A percentile compares a stretch with the other conserved stretches of the same genome.
phyloP scores from a whole-genome alignment of 2,329 filamentous ascomycete genomes.

The Diaporthe capsici region DNA sequence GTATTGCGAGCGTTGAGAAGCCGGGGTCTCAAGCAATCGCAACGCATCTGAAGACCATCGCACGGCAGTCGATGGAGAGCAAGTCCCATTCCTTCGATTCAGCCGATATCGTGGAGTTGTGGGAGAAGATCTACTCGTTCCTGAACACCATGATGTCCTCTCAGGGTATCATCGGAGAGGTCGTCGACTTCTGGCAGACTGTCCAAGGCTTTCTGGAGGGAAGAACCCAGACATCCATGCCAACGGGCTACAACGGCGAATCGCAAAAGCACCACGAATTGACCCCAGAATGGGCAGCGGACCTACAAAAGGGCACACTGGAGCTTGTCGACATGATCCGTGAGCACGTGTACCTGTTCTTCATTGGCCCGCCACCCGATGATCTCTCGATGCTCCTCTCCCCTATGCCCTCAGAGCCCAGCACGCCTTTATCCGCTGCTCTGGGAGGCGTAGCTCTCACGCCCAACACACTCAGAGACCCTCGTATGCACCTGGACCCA shows the following conservation, averaged over 20 bases:
- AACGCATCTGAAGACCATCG: constrained; percentile 81
- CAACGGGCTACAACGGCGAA: constrained; percentile 84
- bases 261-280: constrained; percentile 87
- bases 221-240: constrained; percentile 83
- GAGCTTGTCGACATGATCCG: constrained; percentile 89
- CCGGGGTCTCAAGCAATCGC: constrained; percentile 79
- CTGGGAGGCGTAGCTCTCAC: constrained; percentile 57
- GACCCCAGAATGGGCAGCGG: constrained; percentile 76
- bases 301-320: constrained; percentile 82
- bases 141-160: constrained; percentile 81
- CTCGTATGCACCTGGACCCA: constrained; percentile 84
- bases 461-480: constrained; percentile 73
- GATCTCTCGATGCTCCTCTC: constrained; percentile 92
- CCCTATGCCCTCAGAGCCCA: constrained; percentile 79
- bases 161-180: constrained; percentile 87
- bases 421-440: constrained; percentile 72
- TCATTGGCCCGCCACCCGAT: constrained; percentile 88
- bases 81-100: constrained; percentile 79
- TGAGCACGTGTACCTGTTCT: constrained; percentile 84
- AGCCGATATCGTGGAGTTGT: constrained; percentile 86
- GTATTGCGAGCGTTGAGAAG: constrained; percentile 81
- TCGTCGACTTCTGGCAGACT: constrained; percentile 94
- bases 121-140: constrained; percentile 88
- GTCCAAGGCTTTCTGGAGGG: constrained; percentile 92
- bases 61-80: constrained; percentile 75